phyloP scores from a whole-genome alignment of 2,329 filamentous ascomycete species.

The Sporothrix variecibatus region DNA sequence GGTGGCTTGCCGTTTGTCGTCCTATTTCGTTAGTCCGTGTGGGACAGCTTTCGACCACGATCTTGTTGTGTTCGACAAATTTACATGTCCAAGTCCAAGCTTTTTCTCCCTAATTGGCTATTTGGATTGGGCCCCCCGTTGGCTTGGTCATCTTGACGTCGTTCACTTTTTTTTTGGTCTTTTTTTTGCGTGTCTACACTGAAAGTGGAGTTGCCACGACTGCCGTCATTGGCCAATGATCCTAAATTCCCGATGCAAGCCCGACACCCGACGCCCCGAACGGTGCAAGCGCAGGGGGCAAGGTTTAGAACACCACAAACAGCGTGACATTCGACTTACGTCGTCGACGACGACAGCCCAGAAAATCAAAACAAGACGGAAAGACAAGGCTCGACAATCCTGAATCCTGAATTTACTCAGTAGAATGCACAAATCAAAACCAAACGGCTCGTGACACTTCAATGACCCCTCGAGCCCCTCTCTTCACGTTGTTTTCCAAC shows the following conservation, averaged over 20 bases:
- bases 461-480: not conserved
- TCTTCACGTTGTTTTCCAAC: not conserved
- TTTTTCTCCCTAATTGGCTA: not conserved
- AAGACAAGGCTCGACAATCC: not conserved
- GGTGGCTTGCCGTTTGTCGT: not conserved
- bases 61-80: not conserved
- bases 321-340: not conserved
- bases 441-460: not conserved
- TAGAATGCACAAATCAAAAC: not conserved
- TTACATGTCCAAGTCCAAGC: not conserved
- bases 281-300: not conserved
- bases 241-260: not conserved
- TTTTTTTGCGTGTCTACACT: not conserved
- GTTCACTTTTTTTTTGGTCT: not conserved
- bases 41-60: not conserved
- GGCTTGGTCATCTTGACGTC: slow-evolving; percentile 12
- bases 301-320: too few relatives aligned
- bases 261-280: not conserved
- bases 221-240: not conserved
- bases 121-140: too few relatives aligned
- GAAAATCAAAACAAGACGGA: not conserved
- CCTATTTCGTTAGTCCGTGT: not conserved
- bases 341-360: not conserved
- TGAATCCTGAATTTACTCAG: not conserved
- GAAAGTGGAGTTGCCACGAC: not conserved